A percentile compares a stretch with the other conserved stretches of the same genome.
Evolutionary conservation across 345 rosid species (phyloP).

Genomic region (Cardamine resedifolia): DNA sequence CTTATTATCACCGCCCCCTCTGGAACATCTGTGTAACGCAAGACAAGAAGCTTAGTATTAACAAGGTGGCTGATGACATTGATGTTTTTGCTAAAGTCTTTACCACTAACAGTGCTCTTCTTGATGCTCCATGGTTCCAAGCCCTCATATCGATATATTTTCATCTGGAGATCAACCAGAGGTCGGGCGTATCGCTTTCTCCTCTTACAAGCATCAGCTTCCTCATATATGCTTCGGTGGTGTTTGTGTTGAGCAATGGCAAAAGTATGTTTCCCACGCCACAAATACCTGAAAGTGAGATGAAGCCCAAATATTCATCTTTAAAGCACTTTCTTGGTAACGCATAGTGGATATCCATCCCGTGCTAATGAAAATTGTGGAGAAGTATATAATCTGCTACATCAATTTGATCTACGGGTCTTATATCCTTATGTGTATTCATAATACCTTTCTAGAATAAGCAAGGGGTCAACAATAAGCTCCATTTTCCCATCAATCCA

Average conservation of each 20-base stretch:
- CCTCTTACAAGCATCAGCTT: constrained; percentile 94
- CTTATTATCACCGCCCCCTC: constrained; percentile 94
- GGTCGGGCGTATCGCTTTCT: constrained; percentile 94
- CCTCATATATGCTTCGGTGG: constrained; percentile 81
- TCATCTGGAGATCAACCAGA: constrained; percentile 95
- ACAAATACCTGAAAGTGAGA: constrained; percentile 61
- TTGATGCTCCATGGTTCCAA: constrained; percentile 86
- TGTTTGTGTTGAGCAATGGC: constrained; percentile 96
- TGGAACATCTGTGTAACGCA: constrained; percentile 82
- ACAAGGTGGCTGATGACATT: not conserved
- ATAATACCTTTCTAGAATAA: constrained; percentile 87
- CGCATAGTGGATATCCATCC: not conserved
- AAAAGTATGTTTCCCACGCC: constrained; percentile 90
- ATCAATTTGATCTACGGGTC: not conserved
- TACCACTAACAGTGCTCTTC: constrained; percentile 79
- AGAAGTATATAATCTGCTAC: not conserved
- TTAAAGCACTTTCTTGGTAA: constrained; percentile 5
- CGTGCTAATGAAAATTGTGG: not conserved
- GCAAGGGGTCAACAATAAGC: constrained; percentile 85
- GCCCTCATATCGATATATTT: constrained; percentile 82
- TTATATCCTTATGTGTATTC: not conserved
- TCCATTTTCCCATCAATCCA: constrained; percentile 99
- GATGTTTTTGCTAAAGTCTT: constrained; percentile 26
- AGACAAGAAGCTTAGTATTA: not conserved
- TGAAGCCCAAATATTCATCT: constrained; percentile 15